Conservation (phyloP, 2,329 filamentous ascomycete species). For the Hymenoscyphus albidus region DNA sequence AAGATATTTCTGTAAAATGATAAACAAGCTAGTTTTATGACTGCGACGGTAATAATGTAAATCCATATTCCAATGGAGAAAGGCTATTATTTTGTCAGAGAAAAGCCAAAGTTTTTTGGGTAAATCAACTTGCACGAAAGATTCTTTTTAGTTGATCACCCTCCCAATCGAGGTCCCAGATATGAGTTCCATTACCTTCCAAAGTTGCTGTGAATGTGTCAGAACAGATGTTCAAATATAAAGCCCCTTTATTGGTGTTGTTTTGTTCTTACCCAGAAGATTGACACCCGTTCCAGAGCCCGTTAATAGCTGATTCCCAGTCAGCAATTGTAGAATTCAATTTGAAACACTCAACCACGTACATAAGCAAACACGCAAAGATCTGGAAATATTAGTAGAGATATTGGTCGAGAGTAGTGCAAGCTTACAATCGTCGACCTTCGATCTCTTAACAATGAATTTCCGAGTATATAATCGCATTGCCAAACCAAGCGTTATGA, state of each 20-base stretch:
- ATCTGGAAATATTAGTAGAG: neutral
- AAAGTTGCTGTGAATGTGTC: neutral
- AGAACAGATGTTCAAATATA: neutral
- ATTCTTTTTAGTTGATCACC: neutral
- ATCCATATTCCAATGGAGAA: neutral
- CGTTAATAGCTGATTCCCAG: neutral
- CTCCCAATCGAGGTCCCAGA: conserved; percentile 1
- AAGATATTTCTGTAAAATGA: conserved; percentile 4
- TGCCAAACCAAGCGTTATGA: neutral
- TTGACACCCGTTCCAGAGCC: neutral
- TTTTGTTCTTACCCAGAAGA: neutral
- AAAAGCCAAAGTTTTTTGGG: too few species aligned
- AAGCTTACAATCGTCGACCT: conserved; percentile 3
- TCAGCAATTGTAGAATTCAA: neutral
- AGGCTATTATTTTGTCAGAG: neutral
- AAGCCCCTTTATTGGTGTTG: neutral
- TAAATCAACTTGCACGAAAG: neutral
- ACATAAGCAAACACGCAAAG: conserved; percentile 1
- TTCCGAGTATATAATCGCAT: conserved; percentile 5
- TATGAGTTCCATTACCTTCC: neutral
- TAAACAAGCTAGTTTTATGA: neutral
- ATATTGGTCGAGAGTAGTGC: neutral
- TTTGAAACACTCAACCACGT: neutral
- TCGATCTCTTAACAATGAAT: neutral
- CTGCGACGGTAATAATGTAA: neutral